Conservation (phyloP, 2,329 filamentous ascomycete species). For the Pezicula neosporulosa region DNA sequence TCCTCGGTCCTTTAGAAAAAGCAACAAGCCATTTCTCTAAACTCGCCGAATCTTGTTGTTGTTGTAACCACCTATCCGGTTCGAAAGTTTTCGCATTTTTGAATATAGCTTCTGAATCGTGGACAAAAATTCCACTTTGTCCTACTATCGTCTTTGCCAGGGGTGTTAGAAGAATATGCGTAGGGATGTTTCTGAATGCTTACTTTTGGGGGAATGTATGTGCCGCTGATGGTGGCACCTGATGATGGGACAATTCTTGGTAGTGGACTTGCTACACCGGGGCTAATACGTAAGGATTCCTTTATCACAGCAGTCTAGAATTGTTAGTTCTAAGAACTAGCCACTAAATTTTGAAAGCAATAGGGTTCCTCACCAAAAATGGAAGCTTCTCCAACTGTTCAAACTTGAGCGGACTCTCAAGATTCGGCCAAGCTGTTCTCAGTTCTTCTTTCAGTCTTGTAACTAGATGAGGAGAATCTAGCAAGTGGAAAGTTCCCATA, state of each 20-base stretch:
- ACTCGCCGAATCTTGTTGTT: not conserved
- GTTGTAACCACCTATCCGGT: conserved; percentile 4
- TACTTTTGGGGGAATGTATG: conserved; percentile 1
- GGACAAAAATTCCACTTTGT: conserved; percentile 17
- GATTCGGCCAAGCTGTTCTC: conserved; percentile 30
- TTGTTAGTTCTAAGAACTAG: not conserved
- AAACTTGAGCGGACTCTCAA: conserved; percentile 25
- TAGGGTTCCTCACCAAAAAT: conserved; percentile 2
- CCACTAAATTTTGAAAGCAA: not conserved
- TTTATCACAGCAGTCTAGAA: conserved; percentile 25
- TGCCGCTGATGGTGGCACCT: conserved; percentile 1
- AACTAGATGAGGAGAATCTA: conserved; percentile 30
- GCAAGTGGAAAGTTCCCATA: conserved; percentile 36
- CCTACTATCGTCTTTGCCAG: conserved; percentile 13
- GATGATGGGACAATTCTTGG: conserved; percentile 1
- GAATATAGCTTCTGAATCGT: conserved; percentile 18
- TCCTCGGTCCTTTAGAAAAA: conserved; percentile 39
- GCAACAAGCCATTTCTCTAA: conserved; percentile 32
- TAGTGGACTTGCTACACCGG: not conserved
- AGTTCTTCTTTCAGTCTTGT: conserved; percentile 36
- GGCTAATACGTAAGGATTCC: too few relatives aligned
- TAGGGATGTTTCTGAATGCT: conserved; percentile 1
- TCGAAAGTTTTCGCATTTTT: conserved; percentile 4
- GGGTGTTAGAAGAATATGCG: conserved; percentile 7
- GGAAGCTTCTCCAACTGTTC: conserved; percentile 34